Base-by-base conservation (phyloP, 78 protist genomes). In the Dictyostelium purpureum region DNA sequence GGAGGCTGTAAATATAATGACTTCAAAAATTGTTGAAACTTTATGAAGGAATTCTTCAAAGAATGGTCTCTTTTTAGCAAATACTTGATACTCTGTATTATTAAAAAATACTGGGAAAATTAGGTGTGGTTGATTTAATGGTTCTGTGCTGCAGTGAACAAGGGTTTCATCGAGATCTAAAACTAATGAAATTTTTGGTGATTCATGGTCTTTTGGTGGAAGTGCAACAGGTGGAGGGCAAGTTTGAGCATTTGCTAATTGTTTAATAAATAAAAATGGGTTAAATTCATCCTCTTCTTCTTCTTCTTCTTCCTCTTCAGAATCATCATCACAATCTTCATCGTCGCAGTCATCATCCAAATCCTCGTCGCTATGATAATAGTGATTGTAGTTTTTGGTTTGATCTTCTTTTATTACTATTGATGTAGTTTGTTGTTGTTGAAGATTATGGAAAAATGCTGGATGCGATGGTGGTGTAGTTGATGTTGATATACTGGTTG, bases 1-100 rank as follows among this genome's bases (percentile, higher is more conserved):
- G 21, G 97, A 96, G 18, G 99, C 99, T 2, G 99, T 97, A 66
- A 97, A 97, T 52, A 97, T 96, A 11, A 97, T 95, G 19, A 97
- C 71, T 73, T 96, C 97, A 54, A 96, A 96, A n/a, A 63, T 10
- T 28, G 28, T 14, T 5, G 95, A 65, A 12, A 85, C 95, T 19
- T 42, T 47, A 6, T 35, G 33, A 66, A 96, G 69, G 75, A 97
- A 97, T 6, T 94, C 90, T 54, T 90, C 95, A 47, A 95, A 56
- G 66, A 75, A 59, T 37, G 98, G 98, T 38, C 98, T 26, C 90
- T 94, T 94, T 49, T 77, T 81, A 16, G 96, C 96, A 61, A 78
- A 87, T 28, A 93, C 93, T 65, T 71, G 78, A 57, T 93, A 93
- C 11, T 79, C 90, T 21, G 74, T 65, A 56, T 61, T 80, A 77